These are phyloP conservation scores for Jackrogersella minutella DNA, from an alignment of 495 filamentous ascomycete genomes.

Conservation along the genomic window DNA sequence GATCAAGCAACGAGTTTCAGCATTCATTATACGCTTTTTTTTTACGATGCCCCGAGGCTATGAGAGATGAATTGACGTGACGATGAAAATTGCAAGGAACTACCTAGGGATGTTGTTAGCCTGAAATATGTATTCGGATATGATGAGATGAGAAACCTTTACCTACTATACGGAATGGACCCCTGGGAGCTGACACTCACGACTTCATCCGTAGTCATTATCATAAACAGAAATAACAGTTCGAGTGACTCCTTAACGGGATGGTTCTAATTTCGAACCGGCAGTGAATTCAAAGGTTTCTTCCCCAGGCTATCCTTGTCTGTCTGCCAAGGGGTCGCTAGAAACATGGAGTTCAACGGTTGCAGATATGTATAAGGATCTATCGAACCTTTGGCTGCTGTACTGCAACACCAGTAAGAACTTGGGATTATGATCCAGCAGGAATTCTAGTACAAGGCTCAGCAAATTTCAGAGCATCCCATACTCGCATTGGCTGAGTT, in stretches of 20 bases:
- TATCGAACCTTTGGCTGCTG: neutral
- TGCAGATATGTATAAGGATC: neutral
- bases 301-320: too few relatives aligned
- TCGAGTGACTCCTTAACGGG: neutral
- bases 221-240: neutral
- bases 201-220: too few relatives aligned
- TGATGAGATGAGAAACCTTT: neutral
- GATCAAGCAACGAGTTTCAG: neutral
- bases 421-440: neutral
- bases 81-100: too few relatives aligned
- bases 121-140: neutral
- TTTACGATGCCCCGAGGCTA: neutral
- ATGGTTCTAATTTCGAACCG: neutral
- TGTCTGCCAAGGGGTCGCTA: too few relatives aligned
- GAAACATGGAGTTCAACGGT: neutral
- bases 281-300: neutral
- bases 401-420: neutral
- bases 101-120: too few relatives aligned
- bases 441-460: slow-evolving; percentile 3
- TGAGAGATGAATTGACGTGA: neutral
- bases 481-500: neutral
- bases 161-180: neutral
- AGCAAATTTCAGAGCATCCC: neutral
- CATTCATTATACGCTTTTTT: neutral
- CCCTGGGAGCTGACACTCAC: too few relatives aligned